Evolutionary conservation across 208 protist genomes (phyloP).

Genomic region (Acanthamoeba royreba): DNA sequence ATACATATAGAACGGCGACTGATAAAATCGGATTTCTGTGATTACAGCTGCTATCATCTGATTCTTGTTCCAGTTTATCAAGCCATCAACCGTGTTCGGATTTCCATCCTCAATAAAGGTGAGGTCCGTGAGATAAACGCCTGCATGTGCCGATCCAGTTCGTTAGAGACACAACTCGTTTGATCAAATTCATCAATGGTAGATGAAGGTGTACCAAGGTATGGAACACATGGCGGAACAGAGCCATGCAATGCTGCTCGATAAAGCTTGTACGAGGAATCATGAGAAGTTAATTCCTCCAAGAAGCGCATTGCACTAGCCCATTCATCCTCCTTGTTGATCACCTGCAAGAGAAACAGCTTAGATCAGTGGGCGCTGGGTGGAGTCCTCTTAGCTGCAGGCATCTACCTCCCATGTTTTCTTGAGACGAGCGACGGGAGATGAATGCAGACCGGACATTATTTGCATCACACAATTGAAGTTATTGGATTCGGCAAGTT

Average conservation of each 20-base stretch:
- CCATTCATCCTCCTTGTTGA: neutral
- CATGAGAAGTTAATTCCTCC: neutral
- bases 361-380: neutral
- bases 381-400: neutral
- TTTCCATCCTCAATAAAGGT: slow-evolving; percentile 51
- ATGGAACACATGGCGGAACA: neutral
- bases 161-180: no score
- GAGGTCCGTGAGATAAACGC: slow-evolving; percentile 33
- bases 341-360: no score
- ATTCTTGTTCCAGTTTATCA: slow-evolving; percentile 45
- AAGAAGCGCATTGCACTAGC: neutral
- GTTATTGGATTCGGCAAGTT: slow-evolving; percentile 8
- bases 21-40: slow-evolving; percentile 15
- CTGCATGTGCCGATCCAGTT: no score
- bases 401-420: neutral
- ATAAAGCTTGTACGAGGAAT: neutral
- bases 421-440: neutral
- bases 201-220: slow-evolving; percentile 19
- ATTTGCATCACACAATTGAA: slow-evolving; percentile 40
- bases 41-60: slow-evolving; percentile 42
- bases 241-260: neutral
- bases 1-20: neutral
- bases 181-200: no score
- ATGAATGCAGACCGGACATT: slow-evolving; percentile 4
- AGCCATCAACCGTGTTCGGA: neutral